Evolutionary conservation across 768 basidiomycete species (phyloP).

Genomic region (Collybiopsis confluens): DNA sequence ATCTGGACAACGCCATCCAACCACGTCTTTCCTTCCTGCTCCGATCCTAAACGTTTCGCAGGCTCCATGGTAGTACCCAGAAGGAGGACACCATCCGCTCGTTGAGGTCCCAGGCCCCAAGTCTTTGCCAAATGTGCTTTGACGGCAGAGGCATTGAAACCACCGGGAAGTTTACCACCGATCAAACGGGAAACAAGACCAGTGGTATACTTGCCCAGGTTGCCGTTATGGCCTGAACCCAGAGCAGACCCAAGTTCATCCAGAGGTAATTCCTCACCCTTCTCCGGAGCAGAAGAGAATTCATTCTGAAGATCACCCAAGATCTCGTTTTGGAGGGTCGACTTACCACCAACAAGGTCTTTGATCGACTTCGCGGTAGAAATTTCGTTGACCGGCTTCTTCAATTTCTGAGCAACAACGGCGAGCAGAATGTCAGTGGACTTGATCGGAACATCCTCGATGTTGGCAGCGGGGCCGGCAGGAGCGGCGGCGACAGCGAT

Average conservation of each 20-base stretch:
- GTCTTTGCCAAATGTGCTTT: constrained; percentile 85
- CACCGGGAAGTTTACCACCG: constrained; percentile 97
- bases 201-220: constrained; percentile 89
- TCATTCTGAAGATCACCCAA: constrained; percentile 95
- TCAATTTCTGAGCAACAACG: constrained; percentile 96
- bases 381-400: constrained; percentile 89
- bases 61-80: constrained; percentile 93
- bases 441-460: constrained; percentile 91
- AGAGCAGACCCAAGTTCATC: constrained; percentile 92
- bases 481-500: constrained; percentile 45
- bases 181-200: constrained; percentile 88
- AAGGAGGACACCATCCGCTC: constrained; percentile 86
- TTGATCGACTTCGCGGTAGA: constrained; percentile 94
- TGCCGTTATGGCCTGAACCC: constrained; percentile 74
- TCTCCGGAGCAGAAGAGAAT: constrained; percentile 93
- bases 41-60: constrained; percentile 85
- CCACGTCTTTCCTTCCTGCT: constrained; percentile 92
- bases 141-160: constrained; percentile 91
- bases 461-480: constrained; percentile 60
- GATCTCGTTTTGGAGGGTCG: constrained; percentile 98
- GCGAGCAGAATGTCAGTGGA: constrained; percentile 82
- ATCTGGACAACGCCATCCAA: constrained; percentile 77
- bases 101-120: constrained; percentile 92
- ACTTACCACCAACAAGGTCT: constrained; percentile 97
- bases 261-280: constrained; percentile 94